Conservation (phyloP, 1,284 basidiomycete species). For the Sporisorium exsertum region DNA sequence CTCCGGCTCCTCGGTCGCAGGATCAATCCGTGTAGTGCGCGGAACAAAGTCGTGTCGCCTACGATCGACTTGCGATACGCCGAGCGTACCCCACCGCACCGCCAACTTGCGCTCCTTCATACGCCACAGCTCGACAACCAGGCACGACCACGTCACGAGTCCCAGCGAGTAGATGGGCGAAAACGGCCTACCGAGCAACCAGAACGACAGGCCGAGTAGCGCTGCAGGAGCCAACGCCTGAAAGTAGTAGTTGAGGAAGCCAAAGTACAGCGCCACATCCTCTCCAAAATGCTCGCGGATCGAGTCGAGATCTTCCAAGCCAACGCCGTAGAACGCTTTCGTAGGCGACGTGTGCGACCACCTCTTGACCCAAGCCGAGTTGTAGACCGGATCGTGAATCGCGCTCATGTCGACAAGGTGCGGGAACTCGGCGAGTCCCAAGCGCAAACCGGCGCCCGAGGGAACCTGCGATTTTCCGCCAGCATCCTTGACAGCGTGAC, state of each 20-base stretch:
- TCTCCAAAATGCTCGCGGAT: conserved; percentile 67
- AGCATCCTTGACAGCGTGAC: conserved; percentile 25
- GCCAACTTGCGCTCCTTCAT: conserved; percentile 65
- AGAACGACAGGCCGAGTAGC: conserved; percentile 55
- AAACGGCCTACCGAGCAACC: conserved; percentile 52
- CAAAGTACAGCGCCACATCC: conserved; percentile 68
- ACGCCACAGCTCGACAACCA: conserved; percentile 65
- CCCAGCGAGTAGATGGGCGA: conserved; percentile 58
- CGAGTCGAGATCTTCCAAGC: conserved; percentile 58
- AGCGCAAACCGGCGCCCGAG: conserved; percentile 54
- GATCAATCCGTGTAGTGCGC: conserved; percentile 41
- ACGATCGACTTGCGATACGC: conserved; percentile 48
- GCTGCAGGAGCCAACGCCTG: conserved; percentile 58
- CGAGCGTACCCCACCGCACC: conserved; percentile 66
- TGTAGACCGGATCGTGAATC: conserved; percentile 64
- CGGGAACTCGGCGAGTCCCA: conserved; percentile 53
- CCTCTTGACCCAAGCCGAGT: conserved; percentile 60
- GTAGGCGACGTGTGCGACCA: conserved; percentile 54
- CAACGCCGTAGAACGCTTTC: conserved; percentile 50
- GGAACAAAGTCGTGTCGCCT: conserved; percentile 60
- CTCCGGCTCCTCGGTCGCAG: conserved; percentile 61
- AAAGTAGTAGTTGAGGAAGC: conserved; percentile 66
- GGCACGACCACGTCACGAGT: conserved; percentile 60
- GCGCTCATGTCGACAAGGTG: conserved; percentile 64
- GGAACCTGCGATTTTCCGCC: conserved; percentile 18